These are phyloP conservation scores for Mucor circinelloides DNA, from an alignment of 371 early-diverging fungal species.

Conservation along the genomic window DNA sequence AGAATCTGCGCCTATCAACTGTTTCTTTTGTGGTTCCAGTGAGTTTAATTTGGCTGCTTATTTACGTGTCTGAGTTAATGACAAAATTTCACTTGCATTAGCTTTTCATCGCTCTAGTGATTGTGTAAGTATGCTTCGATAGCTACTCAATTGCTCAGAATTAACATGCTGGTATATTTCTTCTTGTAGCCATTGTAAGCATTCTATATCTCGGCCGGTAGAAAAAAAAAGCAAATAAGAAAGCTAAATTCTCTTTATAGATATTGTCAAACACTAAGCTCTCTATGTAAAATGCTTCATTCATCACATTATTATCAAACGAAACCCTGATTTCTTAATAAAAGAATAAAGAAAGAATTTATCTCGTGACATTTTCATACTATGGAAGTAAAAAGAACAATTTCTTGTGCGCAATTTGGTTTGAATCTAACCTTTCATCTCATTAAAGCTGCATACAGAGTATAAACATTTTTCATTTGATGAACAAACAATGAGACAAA, in stretches of 20 bases:
- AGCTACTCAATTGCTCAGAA: no score
- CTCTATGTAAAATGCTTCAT: neutral
- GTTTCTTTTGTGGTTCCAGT: slow-evolving; percentile 13
- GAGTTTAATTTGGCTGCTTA: neutral
- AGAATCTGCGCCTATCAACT: neutral
- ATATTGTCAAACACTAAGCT: neutral
- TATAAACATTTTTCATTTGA: neutral
- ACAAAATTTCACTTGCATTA: neutral
- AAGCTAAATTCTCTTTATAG: neutral
- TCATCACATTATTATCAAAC: neutral
- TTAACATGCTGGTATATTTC: neutral
- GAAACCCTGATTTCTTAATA: neutral
- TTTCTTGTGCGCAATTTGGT: neutral
- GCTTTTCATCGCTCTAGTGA: slow-evolving; percentile 6
- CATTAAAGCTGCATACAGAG: neutral
- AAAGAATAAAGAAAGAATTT: neutral
- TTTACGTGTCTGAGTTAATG: neutral
- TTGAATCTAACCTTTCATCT: neutral
- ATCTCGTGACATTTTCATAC: neutral
- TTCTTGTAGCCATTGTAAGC: slow-evolving; percentile 7
- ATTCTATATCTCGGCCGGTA: neutral
- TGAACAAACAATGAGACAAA: neutral
- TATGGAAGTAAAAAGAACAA: neutral
- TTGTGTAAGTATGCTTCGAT: neutral
- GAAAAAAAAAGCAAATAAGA: neutral